A percentile compares a stretch with the other conserved stretches of the same genome.
These are phyloP conservation scores for Eimeria necatrix DNA, from an alignment of 169 alveolate genomes.

Conservation along the genomic window DNA sequence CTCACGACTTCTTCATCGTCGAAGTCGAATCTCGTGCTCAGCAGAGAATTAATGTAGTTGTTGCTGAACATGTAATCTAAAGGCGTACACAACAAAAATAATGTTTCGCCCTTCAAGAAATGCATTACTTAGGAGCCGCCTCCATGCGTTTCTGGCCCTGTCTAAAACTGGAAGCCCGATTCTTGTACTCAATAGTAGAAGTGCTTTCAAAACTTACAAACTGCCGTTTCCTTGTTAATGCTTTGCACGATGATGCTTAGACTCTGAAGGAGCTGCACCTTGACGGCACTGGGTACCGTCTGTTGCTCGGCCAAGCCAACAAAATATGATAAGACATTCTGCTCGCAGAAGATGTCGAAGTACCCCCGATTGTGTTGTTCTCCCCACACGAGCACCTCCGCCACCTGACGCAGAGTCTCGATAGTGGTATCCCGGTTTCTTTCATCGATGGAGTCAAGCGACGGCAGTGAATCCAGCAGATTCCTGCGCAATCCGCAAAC, in stretches of 20 bases:
- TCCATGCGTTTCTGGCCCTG: no score
- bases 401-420: constrained; percentile 79
- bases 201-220: constrained; percentile 57
- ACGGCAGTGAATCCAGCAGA: constrained; percentile 76
- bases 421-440: constrained; percentile 68
- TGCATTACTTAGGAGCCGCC: background rate
- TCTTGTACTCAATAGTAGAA: no score
- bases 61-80: constrained; percentile 80
- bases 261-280: constrained; percentile 79
- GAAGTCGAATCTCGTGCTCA: constrained; percentile 73
- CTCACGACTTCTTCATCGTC: constrained; percentile 79
- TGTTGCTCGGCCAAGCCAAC: constrained; percentile 66
- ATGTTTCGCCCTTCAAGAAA: no score
- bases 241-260: constrained; percentile 81
- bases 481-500: constrained; percentile 41
- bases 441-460: constrained; percentile 71
- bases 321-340: constrained; percentile 75
- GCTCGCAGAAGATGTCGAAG: constrained; percentile 81
- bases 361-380: constrained; percentile 76
- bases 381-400: constrained; percentile 82
- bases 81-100: background rate
- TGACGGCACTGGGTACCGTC: constrained; percentile 76
- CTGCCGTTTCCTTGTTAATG: constrained; percentile 75
- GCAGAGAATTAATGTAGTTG: constrained; percentile 75
- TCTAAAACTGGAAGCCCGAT: no score